These are phyloP conservation scores for Austroboletus novae-zelandiae DNA, from an alignment of 1,284 basidiomycete species.

Conservation along the genomic window DNA sequence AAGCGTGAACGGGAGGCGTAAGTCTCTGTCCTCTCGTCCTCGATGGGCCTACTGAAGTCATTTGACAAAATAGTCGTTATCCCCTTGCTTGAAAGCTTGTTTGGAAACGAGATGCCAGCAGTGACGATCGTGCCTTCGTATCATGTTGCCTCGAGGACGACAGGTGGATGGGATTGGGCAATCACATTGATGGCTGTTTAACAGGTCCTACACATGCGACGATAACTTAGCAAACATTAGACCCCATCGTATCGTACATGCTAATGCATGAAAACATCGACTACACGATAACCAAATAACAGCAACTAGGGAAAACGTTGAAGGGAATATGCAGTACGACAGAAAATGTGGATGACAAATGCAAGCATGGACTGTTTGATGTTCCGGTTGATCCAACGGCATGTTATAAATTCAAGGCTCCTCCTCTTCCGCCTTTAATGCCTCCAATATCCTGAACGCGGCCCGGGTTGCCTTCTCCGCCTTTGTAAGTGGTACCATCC, in stretches of 20 bases:
- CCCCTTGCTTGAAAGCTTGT: conserved; percentile 19
- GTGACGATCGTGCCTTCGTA: conserved; percentile 56
- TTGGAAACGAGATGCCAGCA: conserved; percentile 34
- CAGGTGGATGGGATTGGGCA: conserved; percentile 57
- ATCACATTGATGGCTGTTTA: conserved; percentile 40
- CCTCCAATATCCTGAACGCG: conserved; percentile 75
- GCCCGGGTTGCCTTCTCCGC: conserved; percentile 87
- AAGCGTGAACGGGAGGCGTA: conserved; percentile 9
- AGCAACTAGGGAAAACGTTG: conserved; percentile 1
- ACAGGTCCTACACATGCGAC: neutral
- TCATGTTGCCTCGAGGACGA: conserved; percentile 39
- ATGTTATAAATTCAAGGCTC: conserved; percentile 36
- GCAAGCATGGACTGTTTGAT: conserved; percentile 11
- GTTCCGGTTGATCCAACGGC: conserved; percentile 1
- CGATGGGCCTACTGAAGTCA: neutral
- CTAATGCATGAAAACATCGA: neutral
- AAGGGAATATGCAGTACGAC: conserved; percentile 5
- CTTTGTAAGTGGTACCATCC: conserved; percentile 81
- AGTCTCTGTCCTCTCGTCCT: conserved; percentile 6
- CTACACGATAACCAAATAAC: conserved; percentile 1
- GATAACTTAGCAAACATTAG: neutral
- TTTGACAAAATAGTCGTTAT: conserved; percentile 11
- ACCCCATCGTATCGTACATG: conserved; percentile 5
- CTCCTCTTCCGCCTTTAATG: conserved; percentile 56
- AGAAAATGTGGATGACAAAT: conserved; percentile 1